Conservation (phyloP, 1,284 basidiomycete species). For the Naganishia cerealis region DNA sequence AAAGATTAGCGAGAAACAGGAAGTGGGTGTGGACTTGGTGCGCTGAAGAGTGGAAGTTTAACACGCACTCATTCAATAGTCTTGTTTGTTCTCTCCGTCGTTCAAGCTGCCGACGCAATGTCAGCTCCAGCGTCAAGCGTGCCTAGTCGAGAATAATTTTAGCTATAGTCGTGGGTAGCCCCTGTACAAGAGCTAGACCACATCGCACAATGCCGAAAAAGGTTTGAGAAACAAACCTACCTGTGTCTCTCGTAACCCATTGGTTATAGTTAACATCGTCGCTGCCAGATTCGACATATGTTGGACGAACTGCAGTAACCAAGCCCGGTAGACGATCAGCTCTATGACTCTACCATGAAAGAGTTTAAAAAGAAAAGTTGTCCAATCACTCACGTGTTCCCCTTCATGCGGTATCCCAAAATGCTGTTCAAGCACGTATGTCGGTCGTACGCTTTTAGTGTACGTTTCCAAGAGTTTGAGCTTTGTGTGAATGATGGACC, state of each 20-base stretch:
- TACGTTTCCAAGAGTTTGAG: conserved; percentile 31
- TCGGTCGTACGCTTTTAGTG: conserved; percentile 30
- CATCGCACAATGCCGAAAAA: not conserved
- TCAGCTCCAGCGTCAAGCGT: conserved; percentile 25
- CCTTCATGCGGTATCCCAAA: conserved; percentile 26
- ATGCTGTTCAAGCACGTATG: conserved; percentile 26
- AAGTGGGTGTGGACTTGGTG: not conserved
- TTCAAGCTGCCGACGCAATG: conserved; percentile 31
- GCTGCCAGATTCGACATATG: conserved; percentile 33
- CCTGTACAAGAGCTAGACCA: no score
- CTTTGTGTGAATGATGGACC: conserved; percentile 38
- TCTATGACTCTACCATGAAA: no score
- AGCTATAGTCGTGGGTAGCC: not conserved
- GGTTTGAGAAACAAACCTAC: not conserved
- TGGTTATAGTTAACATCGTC: conserved; percentile 32
- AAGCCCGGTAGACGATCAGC: not conserved
- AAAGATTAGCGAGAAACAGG: not conserved
- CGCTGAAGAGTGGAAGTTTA: not conserved
- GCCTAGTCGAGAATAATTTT: conserved; percentile 6
- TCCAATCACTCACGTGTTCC: conserved; percentile 26
- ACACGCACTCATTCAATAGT: conserved; percentile 25
- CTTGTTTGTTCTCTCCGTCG: conserved; percentile 31
- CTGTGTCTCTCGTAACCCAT: conserved; percentile 31
- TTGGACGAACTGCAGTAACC: conserved; percentile 27
- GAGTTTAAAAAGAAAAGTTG: not conserved